phyloP scores from a whole-genome alignment of 257 asterid species.

The Orobanche coerulescens region DNA sequence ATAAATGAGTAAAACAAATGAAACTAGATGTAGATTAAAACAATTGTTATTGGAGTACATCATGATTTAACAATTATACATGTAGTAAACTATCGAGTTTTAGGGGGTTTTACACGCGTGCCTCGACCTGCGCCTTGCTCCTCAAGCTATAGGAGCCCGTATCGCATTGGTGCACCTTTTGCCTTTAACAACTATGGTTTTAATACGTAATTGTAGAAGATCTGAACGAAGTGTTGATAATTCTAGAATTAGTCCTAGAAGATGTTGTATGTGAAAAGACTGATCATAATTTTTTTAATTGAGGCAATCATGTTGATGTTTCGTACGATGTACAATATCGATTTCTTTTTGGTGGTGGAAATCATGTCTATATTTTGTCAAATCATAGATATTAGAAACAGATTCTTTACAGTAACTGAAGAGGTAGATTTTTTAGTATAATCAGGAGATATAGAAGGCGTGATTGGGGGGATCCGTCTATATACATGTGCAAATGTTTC shows the following conservation, averaged over 20 bases:
- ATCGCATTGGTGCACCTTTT: no score
- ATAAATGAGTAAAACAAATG: no score
- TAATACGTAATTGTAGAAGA: background rate
- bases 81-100: no score
- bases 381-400: background rate
- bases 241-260: background rate
- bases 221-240: background rate
- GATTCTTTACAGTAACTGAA: background rate
- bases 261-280: background rate
- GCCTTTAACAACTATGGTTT: no score
- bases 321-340: background rate
- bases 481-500: background rate
- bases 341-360: no score
- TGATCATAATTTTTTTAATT: background rate
- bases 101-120: no score
- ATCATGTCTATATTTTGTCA: background rate
- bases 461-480: background rate
- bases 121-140: no score
- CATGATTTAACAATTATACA: no score
- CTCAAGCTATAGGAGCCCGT: no score
- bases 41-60: no score
- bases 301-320: background rate
- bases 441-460: background rate
- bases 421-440: background rate
- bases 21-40: no score